Evolutionary conservation across 2,329 filamentous ascomycete genomes (phyloP).

Genomic region (Magnaporthiopsis poae): DNA sequence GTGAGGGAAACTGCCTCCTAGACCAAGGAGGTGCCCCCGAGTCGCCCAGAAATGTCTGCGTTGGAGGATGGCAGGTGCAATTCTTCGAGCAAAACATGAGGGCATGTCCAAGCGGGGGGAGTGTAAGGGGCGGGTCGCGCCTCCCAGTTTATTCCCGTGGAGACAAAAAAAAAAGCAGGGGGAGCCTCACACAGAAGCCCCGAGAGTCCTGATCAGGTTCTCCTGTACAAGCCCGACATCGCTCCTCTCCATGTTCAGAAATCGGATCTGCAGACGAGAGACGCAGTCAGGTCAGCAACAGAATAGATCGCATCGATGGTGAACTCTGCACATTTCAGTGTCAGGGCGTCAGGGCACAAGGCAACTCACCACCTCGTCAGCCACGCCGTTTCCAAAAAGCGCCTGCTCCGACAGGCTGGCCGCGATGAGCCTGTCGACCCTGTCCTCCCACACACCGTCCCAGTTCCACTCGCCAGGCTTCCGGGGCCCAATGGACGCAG

Average conservation of each 20-base stretch:
- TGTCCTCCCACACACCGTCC: slow-evolving; percentile 92
- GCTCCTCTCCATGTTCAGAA: slow-evolving; percentile 51
- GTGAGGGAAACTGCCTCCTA: not conserved
- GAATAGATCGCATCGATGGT: not conserved
- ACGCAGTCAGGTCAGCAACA: slow-evolving; percentile 10
- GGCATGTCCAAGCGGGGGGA: not conserved
- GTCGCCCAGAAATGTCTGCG: not conserved
- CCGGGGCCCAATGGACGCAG: slow-evolving; percentile 20
- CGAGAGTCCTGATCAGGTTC: slow-evolving; percentile 45
- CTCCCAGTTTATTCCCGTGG: not conserved
- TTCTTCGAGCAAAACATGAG: not conserved
- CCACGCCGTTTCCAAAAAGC: slow-evolving; percentile 57
- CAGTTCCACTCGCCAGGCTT: slow-evolving; percentile 87
- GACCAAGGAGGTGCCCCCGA: not conserved
- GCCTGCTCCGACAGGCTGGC: slow-evolving; percentile 69
- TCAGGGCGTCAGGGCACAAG: not conserved
- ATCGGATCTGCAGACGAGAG: slow-evolving; percentile 46
- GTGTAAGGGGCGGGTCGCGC: not conserved
- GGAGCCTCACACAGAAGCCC: slow-evolving; percentile 11
- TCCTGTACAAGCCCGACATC: slow-evolving; percentile 50
- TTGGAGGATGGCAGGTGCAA: not conserved
- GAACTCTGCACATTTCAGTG: too few relatives aligned
- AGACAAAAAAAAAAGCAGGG: too few relatives aligned
- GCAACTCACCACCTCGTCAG: slow-evolving; percentile 62
- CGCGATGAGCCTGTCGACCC: slow-evolving; percentile 70